A percentile compares a stretch with the other conserved stretches of the same genome.
Conservation (phyloP, 2,329 filamentous ascomycete genomes). For the Elsinoe arachidis region DNA sequence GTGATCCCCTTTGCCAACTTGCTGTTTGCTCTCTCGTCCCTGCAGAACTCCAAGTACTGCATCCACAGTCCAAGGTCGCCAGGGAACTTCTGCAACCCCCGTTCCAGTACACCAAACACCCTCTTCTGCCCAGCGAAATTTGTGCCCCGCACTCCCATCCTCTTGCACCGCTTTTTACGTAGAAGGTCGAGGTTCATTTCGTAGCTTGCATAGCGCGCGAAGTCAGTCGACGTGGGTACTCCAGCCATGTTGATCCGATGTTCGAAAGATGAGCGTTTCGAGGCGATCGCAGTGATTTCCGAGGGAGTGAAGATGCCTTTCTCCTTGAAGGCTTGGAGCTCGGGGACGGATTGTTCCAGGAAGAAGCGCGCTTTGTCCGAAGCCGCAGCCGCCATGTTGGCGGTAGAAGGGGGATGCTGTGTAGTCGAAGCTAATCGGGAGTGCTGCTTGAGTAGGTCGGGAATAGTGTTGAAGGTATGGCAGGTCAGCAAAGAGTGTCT, state of each 20-base stretch:
- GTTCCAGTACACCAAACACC: conserved; percentile 82
- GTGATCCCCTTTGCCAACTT: conserved; percentile 53
- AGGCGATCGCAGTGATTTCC: conserved; percentile 80
- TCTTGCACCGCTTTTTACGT: conserved; percentile 71
- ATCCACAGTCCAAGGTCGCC: conserved; percentile 77
- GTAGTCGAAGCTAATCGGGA: not conserved
- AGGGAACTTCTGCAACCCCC: conserved; percentile 74
- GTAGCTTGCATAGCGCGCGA: conserved; percentile 70
- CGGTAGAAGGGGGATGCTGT: not conserved
- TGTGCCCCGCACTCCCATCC: conserved; percentile 66
- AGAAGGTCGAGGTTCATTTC: conserved; percentile 63
- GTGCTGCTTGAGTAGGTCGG: not conserved
- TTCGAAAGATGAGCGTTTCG: conserved; percentile 87
- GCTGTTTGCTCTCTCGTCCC: conserved; percentile 54
- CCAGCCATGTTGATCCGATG: conserved; percentile 80
- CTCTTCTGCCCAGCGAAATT: conserved; percentile 63
- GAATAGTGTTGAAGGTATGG: not conserved
- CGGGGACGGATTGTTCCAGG: conserved; percentile 83
- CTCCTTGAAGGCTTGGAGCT: conserved; percentile 83
- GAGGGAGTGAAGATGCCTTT: conserved; percentile 87
- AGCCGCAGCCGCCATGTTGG: conserved; percentile 61
- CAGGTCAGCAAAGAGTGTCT: not conserved
- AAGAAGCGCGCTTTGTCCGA: conserved; percentile 94
- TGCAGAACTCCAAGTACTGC: conserved; percentile 77
- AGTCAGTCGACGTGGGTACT: conserved; percentile 61